These are phyloP conservation scores for barrel medic (Medicago truncatula) DNA, from an alignment of 306 rosid species.

Conservation along the genomic window DNA sequence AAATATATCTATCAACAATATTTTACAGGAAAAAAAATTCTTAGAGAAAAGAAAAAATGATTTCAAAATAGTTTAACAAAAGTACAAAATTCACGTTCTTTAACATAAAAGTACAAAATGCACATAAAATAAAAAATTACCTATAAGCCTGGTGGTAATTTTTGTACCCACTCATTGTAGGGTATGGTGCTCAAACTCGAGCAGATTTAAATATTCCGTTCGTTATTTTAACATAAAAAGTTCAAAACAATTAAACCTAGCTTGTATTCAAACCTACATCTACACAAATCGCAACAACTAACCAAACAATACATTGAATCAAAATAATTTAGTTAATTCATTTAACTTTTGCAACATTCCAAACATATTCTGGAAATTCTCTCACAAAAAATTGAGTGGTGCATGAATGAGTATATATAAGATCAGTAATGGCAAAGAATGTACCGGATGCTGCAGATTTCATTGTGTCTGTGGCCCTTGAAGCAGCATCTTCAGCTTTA, in stretches of 20 bases:
- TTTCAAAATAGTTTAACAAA: too few relatives aligned
- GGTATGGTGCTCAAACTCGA: too few relatives aligned
- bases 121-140: too few relatives aligned
- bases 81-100: background rate
- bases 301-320: too few relatives aligned
- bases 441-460: conserved; percentile 59
- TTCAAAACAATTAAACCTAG: background rate
- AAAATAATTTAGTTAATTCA: background rate
- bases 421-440: background rate
- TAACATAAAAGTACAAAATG: too few relatives aligned
- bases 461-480: conserved; percentile 45
- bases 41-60: background rate
- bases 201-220: too few relatives aligned
- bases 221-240: background rate
- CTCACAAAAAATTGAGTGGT: background rate
- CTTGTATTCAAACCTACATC: background rate
- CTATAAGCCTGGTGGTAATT: background rate
- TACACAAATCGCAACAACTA: too few relatives aligned
- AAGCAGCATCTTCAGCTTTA: conserved; percentile 56
- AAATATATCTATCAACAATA: background rate
- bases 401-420: background rate
- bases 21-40: too few relatives aligned
- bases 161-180: background rate
- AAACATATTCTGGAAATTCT: background rate
- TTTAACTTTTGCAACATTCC: background rate